phyloP scores from a whole-genome alignment of 2,329 filamentous ascomycete genomes.

The Coniochaeta hoffmannii region DNA sequence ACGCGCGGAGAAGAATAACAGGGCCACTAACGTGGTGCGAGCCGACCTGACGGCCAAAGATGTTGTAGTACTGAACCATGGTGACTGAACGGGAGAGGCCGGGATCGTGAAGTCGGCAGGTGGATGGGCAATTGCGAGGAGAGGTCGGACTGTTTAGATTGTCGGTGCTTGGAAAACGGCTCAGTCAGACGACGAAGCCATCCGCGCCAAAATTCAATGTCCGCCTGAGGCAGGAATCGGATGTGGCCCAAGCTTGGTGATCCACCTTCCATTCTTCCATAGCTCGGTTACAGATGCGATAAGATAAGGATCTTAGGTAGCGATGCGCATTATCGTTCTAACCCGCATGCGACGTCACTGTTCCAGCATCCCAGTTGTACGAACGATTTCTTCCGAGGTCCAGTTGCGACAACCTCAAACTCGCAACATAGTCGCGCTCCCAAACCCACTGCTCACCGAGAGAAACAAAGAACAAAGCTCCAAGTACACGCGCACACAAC shows the following conservation, averaged over 20 bases:
- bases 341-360: neutral
- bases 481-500: neutral
- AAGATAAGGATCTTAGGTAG: neutral
- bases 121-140: conserved; percentile 5
- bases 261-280: neutral
- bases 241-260: neutral
- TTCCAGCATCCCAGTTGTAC: too few species aligned
- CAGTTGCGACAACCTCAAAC: neutral
- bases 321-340: neutral
- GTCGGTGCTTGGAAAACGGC: conserved; percentile 1
- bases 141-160: conserved; percentile 1
- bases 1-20: neutral
- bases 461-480: neutral
- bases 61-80: conserved; percentile 44
- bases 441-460: too few species aligned
- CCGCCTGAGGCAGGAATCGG: neutral
- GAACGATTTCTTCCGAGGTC: too few species aligned
- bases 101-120: conserved; percentile 15
- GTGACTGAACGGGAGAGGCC: conserved; percentile 23
- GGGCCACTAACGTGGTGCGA: conserved; percentile 49
- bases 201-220: conserved; percentile 1
- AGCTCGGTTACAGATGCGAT: neutral
- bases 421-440: neutral
- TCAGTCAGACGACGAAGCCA: neutral
- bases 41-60: conserved; percentile 52